A percentile compares a stretch with the other conserved stretches of the same genome.
Evolutionary conservation across 345 rosid genomes (phyloP).

Genomic region (Psidium guajava): DNA sequence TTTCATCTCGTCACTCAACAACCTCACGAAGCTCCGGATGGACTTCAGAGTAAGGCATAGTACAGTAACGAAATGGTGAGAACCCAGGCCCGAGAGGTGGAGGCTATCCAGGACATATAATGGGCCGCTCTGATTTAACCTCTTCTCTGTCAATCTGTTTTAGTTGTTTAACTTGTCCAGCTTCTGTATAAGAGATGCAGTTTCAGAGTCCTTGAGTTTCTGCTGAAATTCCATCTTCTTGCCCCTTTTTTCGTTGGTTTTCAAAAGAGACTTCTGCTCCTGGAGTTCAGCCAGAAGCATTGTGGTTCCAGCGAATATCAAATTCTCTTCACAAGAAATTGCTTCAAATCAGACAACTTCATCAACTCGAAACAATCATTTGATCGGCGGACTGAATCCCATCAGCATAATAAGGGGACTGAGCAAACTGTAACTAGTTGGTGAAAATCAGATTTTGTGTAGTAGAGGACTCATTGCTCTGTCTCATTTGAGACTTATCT

Average conservation of each 20-base stretch:
- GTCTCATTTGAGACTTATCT: neutral
- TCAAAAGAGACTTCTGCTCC: constrained; percentile 50
- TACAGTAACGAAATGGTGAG: constrained; percentile 35
- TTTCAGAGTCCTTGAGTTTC: constrained; percentile 67
- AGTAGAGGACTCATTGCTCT: neutral
- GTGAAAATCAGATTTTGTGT: neutral
- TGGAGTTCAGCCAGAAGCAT: constrained; percentile 52
- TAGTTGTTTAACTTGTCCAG: constrained; percentile 29
- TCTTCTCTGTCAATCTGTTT: constrained; percentile 46
- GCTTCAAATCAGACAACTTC: constrained; percentile 68
- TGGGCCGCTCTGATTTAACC: constrained; percentile 46
- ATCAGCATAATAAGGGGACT: constrained; percentile 69
- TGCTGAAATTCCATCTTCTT: constrained; percentile 63
- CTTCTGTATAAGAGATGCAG: constrained; percentile 45
- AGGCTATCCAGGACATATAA: constrained; percentile 36
- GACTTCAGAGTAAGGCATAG: constrained; percentile 53
- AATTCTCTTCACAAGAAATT: constrained; percentile 48
- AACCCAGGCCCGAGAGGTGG: constrained; percentile 29
- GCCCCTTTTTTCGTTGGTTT: constrained; percentile 50
- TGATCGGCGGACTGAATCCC: constrained; percentile 59
- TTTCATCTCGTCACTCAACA: constrained; percentile 53
- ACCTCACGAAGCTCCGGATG: constrained; percentile 44
- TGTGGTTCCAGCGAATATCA: constrained; percentile 40
- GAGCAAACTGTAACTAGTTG: constrained; percentile 46
- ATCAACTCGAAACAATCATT: constrained; percentile 37